Percentiles rank a stretch among this genome's conserved stretches.
These are phyloP conservation scores for Apiospora arundinis DNA, from an alignment of 2,329 filamentous ascomycete species.

Conservation along the genomic window DNA sequence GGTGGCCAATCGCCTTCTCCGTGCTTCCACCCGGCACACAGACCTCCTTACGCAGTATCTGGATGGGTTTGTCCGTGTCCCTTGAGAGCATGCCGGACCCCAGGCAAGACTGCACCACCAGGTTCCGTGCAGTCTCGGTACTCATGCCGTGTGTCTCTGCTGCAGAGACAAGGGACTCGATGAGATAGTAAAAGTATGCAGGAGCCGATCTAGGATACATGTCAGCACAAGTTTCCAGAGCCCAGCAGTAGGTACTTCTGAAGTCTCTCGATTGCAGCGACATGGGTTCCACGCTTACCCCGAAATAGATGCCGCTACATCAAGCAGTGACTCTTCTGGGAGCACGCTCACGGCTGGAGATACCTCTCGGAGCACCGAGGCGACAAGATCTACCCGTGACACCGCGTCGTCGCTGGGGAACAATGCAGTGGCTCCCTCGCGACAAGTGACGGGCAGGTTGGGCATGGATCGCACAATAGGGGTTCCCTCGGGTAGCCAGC, in stretches of 20 bases:
- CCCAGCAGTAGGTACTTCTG: too few relatives aligned
- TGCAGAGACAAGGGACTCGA: neutral
- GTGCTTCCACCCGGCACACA: conserved; percentile 12
- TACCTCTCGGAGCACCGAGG: neutral
- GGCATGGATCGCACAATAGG: conserved; percentile 10
- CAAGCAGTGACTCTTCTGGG: neutral
- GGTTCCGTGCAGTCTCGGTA: neutral
- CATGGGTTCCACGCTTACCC: neutral
- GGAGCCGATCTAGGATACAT: conserved; percentile 9
- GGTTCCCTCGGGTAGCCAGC: neutral
- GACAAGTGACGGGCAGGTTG: neutral
- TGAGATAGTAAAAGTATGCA: neutral
- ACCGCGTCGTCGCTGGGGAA: neutral
- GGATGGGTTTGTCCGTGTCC: neutral
- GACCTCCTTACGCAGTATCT: neutral
- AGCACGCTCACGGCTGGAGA: conserved; percentile 1
- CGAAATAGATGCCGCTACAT: conserved; percentile 5
- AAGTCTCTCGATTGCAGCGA: too few relatives aligned
- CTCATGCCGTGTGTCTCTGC: neutral
- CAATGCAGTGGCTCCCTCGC: neutral
- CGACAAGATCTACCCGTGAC: neutral
- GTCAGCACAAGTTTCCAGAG: too few relatives aligned
- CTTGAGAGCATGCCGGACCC: neutral
- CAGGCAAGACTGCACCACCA: neutral
- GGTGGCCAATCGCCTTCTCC: neutral